Conservation (phyloP, 306 rosid species). For the Cyclanthera cordifolia region DNA sequence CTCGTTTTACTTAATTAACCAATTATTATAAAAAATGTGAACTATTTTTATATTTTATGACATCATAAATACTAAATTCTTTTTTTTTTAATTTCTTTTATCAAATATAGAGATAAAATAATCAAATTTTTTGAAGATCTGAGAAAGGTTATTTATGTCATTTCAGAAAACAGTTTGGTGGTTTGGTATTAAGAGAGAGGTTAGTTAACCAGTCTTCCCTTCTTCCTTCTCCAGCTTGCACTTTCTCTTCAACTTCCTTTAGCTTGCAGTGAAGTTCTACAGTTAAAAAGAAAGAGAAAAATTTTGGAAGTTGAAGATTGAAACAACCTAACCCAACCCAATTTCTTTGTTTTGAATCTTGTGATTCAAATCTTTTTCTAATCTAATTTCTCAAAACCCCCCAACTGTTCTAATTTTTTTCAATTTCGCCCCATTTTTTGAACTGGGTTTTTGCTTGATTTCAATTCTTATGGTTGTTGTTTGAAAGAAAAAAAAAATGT, state of each 20-base stretch:
- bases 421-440: neutral
- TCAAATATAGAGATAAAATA: no score
- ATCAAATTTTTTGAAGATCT: neutral
- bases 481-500: constrained; percentile 8
- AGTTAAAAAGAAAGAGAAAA: neutral
- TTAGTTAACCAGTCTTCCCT: constrained; percentile 11
- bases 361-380: constrained; percentile 7
- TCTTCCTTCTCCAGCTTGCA: neutral
- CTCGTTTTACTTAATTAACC: no score
- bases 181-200: constrained; percentile 15
- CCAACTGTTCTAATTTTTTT: neutral
- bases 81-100: no score
- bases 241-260: neutral
- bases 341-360: neutral
- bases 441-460: constrained; percentile 1
- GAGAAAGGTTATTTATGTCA: constrained; percentile 12
- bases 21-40: no score
- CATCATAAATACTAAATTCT: no score
- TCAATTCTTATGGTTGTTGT: neutral
- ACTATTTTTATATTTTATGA: no score
- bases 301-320: neutral
- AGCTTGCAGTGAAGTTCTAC: neutral
- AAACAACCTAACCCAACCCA: no score
- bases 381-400: neutral
- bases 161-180: constrained; percentile 4